Percentiles rank a stretch among this genome's conserved stretches.
phyloP scores from a whole-genome alignment of 2,329 filamentous ascomycete genomes.

The Tolypocladium sp. region DNA sequence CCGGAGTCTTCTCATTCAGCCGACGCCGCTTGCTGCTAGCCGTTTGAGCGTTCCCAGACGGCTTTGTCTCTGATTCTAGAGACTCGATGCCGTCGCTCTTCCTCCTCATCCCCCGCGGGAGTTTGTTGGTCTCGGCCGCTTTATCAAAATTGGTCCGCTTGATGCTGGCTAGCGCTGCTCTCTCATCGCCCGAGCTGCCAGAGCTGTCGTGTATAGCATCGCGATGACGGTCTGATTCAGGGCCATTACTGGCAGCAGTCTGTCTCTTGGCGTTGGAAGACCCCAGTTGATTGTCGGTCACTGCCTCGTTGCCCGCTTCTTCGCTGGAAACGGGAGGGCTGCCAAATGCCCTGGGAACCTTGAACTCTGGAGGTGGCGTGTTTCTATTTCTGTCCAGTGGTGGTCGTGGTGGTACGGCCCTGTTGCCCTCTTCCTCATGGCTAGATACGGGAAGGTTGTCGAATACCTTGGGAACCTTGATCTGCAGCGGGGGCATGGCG shows the following conservation, averaged over 20 bases:
- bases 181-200: conserved; percentile 17
- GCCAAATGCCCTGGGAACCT: conserved; percentile 7
- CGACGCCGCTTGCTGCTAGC: conserved; percentile 5
- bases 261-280: neutral
- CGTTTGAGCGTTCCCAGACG: neutral
- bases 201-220: conserved; percentile 2
- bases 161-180: conserved; percentile 19
- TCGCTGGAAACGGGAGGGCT: conserved; percentile 13
- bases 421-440: too few species aligned
- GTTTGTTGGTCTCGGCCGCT: neutral
- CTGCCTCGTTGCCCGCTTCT: neutral
- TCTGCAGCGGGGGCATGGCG: neutral
- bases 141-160: conserved; percentile 20
- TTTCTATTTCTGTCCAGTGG: too few species aligned
- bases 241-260: neutral
- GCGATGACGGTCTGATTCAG: conserved; percentile 8
- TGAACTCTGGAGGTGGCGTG: neutral
- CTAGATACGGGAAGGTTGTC: neutral
- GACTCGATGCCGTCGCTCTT: neutral
- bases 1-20: neutral
- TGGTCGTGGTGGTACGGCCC: too few species aligned
- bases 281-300: neutral
- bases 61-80: too few species aligned
- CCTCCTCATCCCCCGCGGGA: conserved; percentile 1
- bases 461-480: neutral